Conservation (phyloP, 2,329 filamentous ascomycete genomes). For the Neonectria hederae region DNA sequence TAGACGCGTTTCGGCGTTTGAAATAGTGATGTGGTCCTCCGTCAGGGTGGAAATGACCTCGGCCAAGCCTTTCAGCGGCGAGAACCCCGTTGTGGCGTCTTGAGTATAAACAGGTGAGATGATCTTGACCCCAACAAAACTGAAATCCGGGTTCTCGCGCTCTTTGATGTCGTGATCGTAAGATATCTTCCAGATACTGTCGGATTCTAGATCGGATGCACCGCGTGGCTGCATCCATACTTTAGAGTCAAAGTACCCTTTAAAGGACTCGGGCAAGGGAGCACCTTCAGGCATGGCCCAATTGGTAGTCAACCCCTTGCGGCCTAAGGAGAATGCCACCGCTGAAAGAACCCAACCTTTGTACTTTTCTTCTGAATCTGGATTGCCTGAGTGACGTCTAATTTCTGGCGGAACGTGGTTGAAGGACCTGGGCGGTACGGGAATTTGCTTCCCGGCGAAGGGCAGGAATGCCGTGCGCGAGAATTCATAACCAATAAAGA, state of each 20-base stretch:
- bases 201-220: background rate
- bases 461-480: background rate
- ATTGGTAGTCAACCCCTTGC: background rate
- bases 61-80: background rate
- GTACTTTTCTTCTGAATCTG: background rate
- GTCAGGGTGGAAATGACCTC: slow-evolving; percentile 16
- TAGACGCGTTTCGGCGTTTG: slow-evolving; percentile 25
- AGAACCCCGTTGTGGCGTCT: background rate
- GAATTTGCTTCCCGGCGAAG: background rate
- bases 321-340: background rate
- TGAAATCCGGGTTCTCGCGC: slow-evolving; percentile 17
- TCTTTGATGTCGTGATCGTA: slow-evolving; percentile 21
- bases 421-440: background rate
- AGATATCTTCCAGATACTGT: slow-evolving; percentile 16
- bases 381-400: background rate
- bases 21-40: slow-evolving; percentile 14
- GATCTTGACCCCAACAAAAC: slow-evolving; percentile 29
- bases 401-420: background rate
- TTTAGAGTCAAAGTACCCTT: no score
- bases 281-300: background rate
- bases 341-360: slow-evolving; percentile 1
- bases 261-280: background rate
- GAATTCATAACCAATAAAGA: background rate
- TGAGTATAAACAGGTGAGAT: slow-evolving; percentile 21
- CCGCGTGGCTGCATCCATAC: background rate